Evolutionary conservation across 176 grass and related monocot species (phyloP).

Genomic region (Avena sativa): DNA sequence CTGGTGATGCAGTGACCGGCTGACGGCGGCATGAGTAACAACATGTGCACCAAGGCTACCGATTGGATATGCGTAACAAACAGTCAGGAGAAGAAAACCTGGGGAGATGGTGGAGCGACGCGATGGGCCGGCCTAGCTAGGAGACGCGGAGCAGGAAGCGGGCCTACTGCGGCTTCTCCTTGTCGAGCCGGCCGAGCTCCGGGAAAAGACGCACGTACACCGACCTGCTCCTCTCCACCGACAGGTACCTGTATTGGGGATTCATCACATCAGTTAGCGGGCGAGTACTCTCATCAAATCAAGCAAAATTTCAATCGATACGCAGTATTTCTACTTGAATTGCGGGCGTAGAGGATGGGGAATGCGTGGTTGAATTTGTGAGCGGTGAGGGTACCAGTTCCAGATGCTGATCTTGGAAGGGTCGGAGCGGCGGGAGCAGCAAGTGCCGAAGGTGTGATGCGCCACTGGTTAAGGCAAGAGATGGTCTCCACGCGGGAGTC

Average conservation of each 20-base stretch:
- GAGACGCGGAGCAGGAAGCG: conserved; percentile 81
- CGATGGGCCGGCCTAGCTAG: conserved; percentile 48
- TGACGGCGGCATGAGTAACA: too few relatives aligned
- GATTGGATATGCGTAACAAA: not conserved
- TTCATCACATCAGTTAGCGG: not conserved
- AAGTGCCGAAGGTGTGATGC: conserved; percentile 83
- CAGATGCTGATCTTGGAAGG: conserved; percentile 90
- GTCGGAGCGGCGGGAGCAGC: conserved; percentile 86
- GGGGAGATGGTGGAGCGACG: conserved; percentile 66
- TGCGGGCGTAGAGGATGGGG: not conserved
- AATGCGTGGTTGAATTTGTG: not conserved
- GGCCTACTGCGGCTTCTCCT: conserved; percentile 82
- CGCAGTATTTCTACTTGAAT: not conserved
- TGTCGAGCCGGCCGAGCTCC: conserved; percentile 73
- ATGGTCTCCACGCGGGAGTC: conserved; percentile 93
- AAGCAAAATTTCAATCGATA: not conserved
- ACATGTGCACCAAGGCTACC: not conserved
- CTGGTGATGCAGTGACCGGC: too few relatives aligned
- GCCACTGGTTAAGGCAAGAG: conserved; percentile 84
- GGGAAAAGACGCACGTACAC: conserved; percentile 81
- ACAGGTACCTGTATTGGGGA: conserved; percentile 58
- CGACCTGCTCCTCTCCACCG: conserved; percentile 76
- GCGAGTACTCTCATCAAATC: not conserved
- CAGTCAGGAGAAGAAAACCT: conserved; percentile 46
- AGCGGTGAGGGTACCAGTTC: conserved; percentile 61